Evolutionary conservation across 148 eudicot genomes (phyloP).

Genomic region (Vaccinium darrowii): DNA sequence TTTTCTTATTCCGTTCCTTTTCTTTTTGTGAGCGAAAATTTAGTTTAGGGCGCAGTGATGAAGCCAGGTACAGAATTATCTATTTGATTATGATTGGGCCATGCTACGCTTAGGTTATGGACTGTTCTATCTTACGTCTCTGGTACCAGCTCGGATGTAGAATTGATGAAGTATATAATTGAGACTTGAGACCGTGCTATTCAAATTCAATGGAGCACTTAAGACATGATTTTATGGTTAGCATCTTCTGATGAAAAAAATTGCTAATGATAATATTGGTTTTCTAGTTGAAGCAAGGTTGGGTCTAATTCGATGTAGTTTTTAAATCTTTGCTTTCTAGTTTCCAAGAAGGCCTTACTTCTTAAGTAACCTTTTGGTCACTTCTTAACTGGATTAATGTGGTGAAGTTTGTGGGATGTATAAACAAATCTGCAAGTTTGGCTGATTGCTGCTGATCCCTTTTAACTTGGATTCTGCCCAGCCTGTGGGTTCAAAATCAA

Average conservation of each 20-base stretch:
- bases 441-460: not conserved
- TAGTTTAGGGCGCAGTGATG: not conserved
- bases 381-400: not conserved
- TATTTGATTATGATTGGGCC: not conserved
- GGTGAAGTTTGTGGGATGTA: not conserved
- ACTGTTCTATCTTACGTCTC: not conserved
- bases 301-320: not conserved
- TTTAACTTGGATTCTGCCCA: not conserved
- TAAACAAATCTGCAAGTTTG: conserved; percentile 2
- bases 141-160: not conserved
- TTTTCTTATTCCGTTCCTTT: not conserved
- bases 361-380: not conserved
- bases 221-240: not conserved
- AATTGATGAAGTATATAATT: not conserved
- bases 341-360: not conserved
- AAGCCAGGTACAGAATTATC: not conserved
- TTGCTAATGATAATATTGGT: not conserved
- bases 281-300: not conserved
- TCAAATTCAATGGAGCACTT: not conserved
- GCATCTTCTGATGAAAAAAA: not conserved
- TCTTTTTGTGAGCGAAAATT: not conserved
- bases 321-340: not conserved
- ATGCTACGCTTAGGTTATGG: not conserved
- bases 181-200: not conserved
- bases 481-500: too few relatives aligned